phyloP scores from a whole-genome alignment of 2,329 filamentous ascomycete species.

The Exophiala sp. region DNA sequence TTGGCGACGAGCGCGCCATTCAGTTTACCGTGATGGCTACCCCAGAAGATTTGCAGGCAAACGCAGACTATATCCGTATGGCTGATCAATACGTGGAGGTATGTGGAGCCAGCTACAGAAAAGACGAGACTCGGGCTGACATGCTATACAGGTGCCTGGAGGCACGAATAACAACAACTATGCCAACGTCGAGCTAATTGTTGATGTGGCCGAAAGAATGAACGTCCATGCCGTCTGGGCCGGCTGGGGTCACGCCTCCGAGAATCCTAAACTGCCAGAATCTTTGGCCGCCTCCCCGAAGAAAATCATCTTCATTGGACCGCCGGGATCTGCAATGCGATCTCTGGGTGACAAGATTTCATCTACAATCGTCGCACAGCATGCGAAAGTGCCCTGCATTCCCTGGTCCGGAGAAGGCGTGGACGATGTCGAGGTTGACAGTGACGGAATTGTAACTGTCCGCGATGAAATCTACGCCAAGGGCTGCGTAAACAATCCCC shows the following conservation, averaged over 20 bases:
- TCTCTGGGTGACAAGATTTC: conserved; percentile 99
- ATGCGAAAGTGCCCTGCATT: conserved; percentile 93
- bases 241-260: conserved; percentile 97
- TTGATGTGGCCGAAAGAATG: conserved; percentile 98
- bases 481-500: conserved; percentile 83
- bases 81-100: conserved; percentile 97
- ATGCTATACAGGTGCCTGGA: conserved; percentile 66
- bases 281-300: conserved; percentile 93
- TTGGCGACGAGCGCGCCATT: conserved; percentile 95
- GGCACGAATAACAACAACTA: conserved; percentile 99
- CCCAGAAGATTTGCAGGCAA: conserved; percentile 93
- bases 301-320: conserved; percentile 99
- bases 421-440: conserved; percentile 72
- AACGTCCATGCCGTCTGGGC: conserved; percentile 98
- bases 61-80: conserved; percentile 99
- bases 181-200: conserved; percentile 98
- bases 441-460: conserved; percentile 86
- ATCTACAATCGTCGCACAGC: conserved; percentile 97
- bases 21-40: conserved; percentile 99
- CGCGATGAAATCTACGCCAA: conserved; percentile 78
- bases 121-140: conserved; percentile 5
- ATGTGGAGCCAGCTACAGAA: conserved; percentile 26
- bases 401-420: conserved; percentile 99
- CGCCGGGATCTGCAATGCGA: conserved; percentile 96
- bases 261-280: conserved; percentile 97